These are phyloP conservation scores for Liriodendron chinense DNA, from an alignment of 164 flowering plant species.

Conservation along the genomic window DNA sequence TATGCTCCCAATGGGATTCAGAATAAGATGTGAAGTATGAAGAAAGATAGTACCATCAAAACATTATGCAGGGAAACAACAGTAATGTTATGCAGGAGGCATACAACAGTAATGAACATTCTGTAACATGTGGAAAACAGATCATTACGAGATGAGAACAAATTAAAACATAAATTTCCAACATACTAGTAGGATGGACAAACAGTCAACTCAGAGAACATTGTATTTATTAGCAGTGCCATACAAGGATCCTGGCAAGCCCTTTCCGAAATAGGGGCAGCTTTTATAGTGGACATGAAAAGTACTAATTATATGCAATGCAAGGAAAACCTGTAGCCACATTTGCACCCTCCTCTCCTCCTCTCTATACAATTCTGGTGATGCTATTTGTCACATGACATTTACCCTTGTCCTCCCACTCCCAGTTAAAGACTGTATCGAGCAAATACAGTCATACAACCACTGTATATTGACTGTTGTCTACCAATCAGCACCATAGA, in stretches of 20 bases:
- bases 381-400: slow-evolving; percentile 7
- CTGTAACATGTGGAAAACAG: not conserved
- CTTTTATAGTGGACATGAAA: slow-evolving; percentile 1
- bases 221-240: not conserved
- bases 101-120: too few species aligned
- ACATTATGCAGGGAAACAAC: too few species aligned
- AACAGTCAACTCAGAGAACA: not conserved
- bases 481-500: slow-evolving; percentile 18
- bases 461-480: slow-evolving; percentile 4
- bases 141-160: not conserved
- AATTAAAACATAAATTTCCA: not conserved
- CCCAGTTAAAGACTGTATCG: slow-evolving; percentile 6
- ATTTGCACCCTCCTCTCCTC: slow-evolving; percentile 3
- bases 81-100: too few species aligned
- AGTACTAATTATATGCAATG: not conserved
- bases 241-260: not conserved
- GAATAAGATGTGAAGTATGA: too few species aligned
- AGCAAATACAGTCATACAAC: slow-evolving; percentile 10
- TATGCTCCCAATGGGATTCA: too few species aligned
- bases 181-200: not conserved
- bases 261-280: not conserved
- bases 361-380: slow-evolving; percentile 20
- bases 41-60: too few species aligned
- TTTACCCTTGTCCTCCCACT: not conserved
- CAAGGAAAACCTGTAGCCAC: not conserved